Evolutionary conservation across 208 protist genomes (phyloP), one percentile per base, ranked within the genome.

Genomic region (Strigomonas culicis): DNA sequence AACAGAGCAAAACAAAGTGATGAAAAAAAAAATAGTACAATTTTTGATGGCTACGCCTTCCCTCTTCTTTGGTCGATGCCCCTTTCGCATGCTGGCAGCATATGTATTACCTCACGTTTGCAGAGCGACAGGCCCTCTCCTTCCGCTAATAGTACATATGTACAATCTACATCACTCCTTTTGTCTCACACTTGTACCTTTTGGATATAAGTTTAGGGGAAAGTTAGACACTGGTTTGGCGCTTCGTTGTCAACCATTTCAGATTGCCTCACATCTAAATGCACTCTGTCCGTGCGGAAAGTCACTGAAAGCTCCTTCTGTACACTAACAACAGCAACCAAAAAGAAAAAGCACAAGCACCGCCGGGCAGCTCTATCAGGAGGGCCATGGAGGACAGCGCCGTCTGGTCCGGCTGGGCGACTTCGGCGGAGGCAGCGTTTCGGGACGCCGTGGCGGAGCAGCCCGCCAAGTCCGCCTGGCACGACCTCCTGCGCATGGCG

Each of bases 381-480:
- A n/a, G n/a, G n/a, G n/a, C n/a, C n/a, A n/a, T n/a, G n/a, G n/a
- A n/a, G n/a, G n/a, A n/a, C n/a, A n/a, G n/a, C n/a, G n/a, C n/a
- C n/a, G n/a, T n/a, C n/a, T n/a, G n/a, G n/a, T n/a, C n/a, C n/a
- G n/a, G n/a, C n/a, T n/a, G n/a, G n/a, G n/a, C n/a, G n/a, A n/a
- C n/a, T 62, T 68, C 52, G 22, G 25, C 59, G 56, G 30, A 69
- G 19, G 44, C 3, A 43, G 39, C 39, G 17, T 30, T 61, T 22
- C 2, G 50, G 10, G 13, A 22, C 27, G 52, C 52, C 27, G 25
- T 58, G 13, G 4, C 24, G 7, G 7, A 11, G 28, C 52, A 58
- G 52, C 8, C 25, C 15, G 25, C 7, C 4, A 7, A 11, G 13
- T 58, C 28, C 28, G 36, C 13, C 27, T 58, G 52, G 52, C 52